Evolutionary conservation across 768 basidiomycete genomes (phyloP).

Genomic region (Collybia nuda): DNA sequence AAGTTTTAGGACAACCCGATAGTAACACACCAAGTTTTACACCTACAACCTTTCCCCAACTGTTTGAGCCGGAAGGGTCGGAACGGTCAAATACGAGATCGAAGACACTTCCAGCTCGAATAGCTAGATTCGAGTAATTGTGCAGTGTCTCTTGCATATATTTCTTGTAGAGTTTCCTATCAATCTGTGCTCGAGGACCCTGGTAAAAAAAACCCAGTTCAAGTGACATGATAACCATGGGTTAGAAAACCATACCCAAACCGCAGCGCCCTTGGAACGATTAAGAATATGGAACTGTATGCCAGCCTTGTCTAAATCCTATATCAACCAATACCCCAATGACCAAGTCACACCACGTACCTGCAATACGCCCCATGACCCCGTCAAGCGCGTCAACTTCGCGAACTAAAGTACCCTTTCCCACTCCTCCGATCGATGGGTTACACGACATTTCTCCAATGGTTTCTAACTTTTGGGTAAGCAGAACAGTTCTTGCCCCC

Average conservation of each 20-base stretch:
- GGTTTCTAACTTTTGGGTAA: constrained; percentile 81
- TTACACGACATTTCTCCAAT: constrained; percentile 88
- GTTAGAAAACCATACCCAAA: constrained; percentile 61
- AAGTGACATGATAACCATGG: not conserved
- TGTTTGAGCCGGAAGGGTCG: constrained; percentile 25
- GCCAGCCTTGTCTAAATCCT: constrained; percentile 71
- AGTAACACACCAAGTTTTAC: constrained; percentile 58
- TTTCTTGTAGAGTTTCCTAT: constrained; percentile 78
- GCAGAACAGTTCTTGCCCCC: constrained; percentile 75
- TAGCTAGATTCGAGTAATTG: constrained; percentile 66
- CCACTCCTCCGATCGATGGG: constrained; percentile 89
- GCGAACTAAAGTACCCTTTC: constrained; percentile 88
- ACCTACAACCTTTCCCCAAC: constrained; percentile 60
- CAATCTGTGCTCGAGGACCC: constrained; percentile 90
- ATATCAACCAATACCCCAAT: not conserved
- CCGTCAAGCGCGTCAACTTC: constrained; percentile 93
- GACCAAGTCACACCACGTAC: constrained; percentile 37
- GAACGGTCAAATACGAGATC: constrained; percentile 69
- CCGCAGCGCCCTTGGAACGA: constrained; percentile 82
- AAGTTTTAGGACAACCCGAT: not conserved
- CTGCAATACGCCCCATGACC: constrained; percentile 79
- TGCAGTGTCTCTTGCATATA: constrained; percentile 74
- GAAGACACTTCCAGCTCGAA: constrained; percentile 74
- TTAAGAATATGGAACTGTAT: constrained; percentile 90
- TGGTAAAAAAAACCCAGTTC: constrained; percentile 23